phyloP scores from a whole-genome alignment of 768 basidiomycete species.

The Lactarius hengduanensis region DNA sequence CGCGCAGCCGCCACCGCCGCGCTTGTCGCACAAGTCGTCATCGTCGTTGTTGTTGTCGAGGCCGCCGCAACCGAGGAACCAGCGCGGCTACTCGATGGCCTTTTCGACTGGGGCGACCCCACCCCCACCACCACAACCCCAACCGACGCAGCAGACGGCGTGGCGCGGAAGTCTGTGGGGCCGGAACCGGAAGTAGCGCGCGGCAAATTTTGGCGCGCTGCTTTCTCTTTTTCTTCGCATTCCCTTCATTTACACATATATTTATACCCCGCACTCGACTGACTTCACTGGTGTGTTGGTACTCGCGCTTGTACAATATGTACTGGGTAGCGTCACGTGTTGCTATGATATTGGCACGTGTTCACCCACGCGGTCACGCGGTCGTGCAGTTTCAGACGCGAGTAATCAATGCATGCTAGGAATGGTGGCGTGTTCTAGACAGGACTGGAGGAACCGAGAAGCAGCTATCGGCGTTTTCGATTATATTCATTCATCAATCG shows the following conservation, averaged over 20 bases:
- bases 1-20: background rate
- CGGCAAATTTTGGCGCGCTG: background rate
- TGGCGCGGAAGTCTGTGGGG: conserved; percentile 13
- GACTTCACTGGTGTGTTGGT: too few relatives aligned
- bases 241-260: background rate
- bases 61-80: background rate
- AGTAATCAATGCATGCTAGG: background rate
- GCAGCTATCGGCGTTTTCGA: background rate
- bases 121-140: background rate
- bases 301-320: too few relatives aligned
- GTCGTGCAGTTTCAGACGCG: background rate
- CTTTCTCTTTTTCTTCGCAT: background rate
- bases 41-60: background rate
- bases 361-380: background rate
- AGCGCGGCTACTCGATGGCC: background rate
- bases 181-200: conserved; percentile 4
- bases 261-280: background rate
- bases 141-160: background rate
- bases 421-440: background rate
- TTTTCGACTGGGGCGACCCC: background rate
- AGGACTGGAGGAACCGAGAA: background rate
- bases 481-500: background rate
- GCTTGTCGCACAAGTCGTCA: background rate
- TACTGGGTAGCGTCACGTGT: too few relatives aligned
- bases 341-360: background rate